Evolutionary conservation across 257 asterid genomes (phyloP).

Genomic region (Capsicum rhomboideum): DNA sequence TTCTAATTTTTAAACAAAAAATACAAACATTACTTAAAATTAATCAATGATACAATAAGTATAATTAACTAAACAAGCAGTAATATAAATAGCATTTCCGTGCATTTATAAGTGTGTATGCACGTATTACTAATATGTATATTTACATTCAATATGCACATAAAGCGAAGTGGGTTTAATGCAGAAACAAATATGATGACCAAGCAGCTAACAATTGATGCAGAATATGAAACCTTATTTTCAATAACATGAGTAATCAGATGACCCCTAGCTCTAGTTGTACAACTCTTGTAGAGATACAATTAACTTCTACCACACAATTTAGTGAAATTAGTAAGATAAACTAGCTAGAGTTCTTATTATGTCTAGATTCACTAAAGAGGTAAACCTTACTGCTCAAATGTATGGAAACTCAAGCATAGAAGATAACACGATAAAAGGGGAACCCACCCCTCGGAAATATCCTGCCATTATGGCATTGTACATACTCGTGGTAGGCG

Average conservation of each 20-base stretch:
- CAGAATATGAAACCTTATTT: not conserved
- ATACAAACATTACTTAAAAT: not conserved
- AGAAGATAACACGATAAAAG: not conserved
- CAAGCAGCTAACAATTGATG: not conserved
- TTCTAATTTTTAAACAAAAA: not conserved
- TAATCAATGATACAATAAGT: not conserved
- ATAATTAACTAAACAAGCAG: not conserved
- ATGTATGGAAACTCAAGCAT: not conserved
- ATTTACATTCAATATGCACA: not conserved
- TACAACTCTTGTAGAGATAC: not conserved
- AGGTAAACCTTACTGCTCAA: not conserved
- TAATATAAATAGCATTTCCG: not conserved
- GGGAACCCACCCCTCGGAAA: constrained; percentile 62
- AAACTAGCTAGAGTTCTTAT: not conserved
- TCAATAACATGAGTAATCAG: not conserved
- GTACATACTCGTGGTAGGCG: constrained; percentile 57
- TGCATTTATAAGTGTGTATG: not conserved
- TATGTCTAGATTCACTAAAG: not conserved
- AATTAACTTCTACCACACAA: not conserved
- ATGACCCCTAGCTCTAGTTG: not conserved
- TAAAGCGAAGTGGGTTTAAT: not conserved
- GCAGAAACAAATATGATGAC: not conserved
- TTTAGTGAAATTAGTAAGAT: not conserved
- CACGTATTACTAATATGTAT: not conserved
- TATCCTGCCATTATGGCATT: constrained; percentile 68